These are phyloP conservation scores for Taphrina betulina DNA, from an alignment of 1,139 yeast genomes.

Conservation along the genomic window DNA sequence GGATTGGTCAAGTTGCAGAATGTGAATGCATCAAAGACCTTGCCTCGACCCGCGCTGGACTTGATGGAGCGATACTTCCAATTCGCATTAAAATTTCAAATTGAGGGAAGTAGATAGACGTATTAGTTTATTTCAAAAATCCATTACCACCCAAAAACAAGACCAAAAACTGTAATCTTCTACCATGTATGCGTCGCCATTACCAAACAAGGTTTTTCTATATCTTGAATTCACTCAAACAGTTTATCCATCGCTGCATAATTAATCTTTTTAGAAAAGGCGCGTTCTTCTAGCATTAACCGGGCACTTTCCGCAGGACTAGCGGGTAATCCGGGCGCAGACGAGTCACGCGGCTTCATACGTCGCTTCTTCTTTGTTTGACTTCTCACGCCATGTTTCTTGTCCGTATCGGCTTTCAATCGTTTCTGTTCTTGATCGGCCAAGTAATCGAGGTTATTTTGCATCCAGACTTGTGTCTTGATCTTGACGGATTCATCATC, in stretches of 20 bases:
- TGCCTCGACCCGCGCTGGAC: slow-evolving; percentile 37
- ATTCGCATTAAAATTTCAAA: slow-evolving; percentile 35
- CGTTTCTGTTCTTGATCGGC: slow-evolving; percentile 82
- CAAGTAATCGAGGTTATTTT: slow-evolving; percentile 79
- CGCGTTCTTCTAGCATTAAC: slow-evolving; percentile 64
- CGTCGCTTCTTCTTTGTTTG: slow-evolving; percentile 44
- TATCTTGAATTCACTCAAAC: slow-evolving; percentile 48
- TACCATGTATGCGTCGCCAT: background rate
- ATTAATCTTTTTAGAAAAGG: slow-evolving; percentile 82
- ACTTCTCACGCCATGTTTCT: slow-evolving; percentile 47
- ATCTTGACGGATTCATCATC: slow-evolving; percentile 63
- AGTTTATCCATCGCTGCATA: slow-evolving; percentile 72
- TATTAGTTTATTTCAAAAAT: too few species aligned
- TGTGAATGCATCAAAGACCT: slow-evolving; percentile 38
- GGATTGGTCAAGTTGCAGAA: slow-evolving; percentile 37
- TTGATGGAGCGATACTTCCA: slow-evolving; percentile 37
- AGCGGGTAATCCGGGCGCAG: slow-evolving; percentile 51
- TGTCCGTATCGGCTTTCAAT: slow-evolving; percentile 82
- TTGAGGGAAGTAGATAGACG: slow-evolving; percentile 35
- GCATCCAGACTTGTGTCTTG: slow-evolving; percentile 84
- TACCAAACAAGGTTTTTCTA: background rate
- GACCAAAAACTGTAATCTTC: too few species aligned
- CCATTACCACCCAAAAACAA: too few species aligned
- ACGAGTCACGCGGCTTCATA: slow-evolving; percentile 40
- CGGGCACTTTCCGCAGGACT: slow-evolving; percentile 74